Base-by-base conservation (phyloP, 2,329 filamentous ascomycete genomes). In the Paecilomyces variotii region DNA sequence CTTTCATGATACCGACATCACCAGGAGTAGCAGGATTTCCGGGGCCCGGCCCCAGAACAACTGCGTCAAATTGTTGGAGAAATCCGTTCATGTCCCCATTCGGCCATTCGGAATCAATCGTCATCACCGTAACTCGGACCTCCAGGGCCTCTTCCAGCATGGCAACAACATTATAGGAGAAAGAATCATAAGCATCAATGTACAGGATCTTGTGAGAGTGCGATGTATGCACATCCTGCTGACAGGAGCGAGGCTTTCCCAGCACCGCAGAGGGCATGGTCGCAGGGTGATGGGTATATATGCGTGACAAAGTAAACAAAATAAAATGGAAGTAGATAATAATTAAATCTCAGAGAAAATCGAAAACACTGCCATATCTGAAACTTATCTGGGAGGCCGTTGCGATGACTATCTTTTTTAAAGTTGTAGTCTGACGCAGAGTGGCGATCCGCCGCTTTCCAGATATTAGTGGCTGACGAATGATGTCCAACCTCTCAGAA, bases 151-250 rank as follows among this genome's bases (percentile, higher is more conserved):
- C 85, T 65, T 88, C 83, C 53, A 97, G 81, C 34, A 96, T 83
- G 4, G 89, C 87, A 56, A 95, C 86, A 67, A 97, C 94, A 76
- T 97, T 97, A 76, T 96, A 92, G 57, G 91, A 90, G 76, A 97
- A 99, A 50, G 92, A 97, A 78, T 99, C 94, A 75, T 96, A 96
- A 62, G 93, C 92, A 73, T 97, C 94, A 65, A 99, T 81, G 76
- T 96, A 96, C 62, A 97, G 84, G 62, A 97, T 88, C 60, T 34
- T 35, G 11, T 28, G 39, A 45, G 39, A 45, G 19, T 28, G 3
- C 12, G 50, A 28, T 52, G 24, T 26, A 45, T n/a, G 39, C 9
- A 9, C 7, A 5, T 6, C 12, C n/a, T 45, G 14, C 39, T 45
- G 39, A 45, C 39, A 45, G n/a, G 39, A 24, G 6, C 39, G 4